These are phyloP conservation scores for Lonicera japonica DNA, from an alignment of 129 eudicot species.

Conservation along the genomic window DNA sequence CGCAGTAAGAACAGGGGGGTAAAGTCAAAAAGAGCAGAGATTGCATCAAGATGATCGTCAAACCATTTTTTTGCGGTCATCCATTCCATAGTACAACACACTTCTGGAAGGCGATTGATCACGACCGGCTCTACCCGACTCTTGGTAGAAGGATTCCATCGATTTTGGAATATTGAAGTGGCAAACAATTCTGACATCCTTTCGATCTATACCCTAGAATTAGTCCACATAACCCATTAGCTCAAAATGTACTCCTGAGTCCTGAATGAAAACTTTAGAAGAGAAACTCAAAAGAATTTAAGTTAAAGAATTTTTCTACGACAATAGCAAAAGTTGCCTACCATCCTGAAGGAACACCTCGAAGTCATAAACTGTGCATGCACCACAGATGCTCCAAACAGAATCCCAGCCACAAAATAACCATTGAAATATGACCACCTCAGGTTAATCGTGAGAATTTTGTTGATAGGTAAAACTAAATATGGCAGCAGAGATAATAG, in stretches of 20 bases:
- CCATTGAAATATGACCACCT: constrained; percentile 8
- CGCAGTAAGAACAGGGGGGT: neutral
- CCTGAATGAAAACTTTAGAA: no score
- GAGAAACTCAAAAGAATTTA: constrained; percentile 4
- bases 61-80: constrained; percentile 90
- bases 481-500: neutral
- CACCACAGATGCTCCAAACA: constrained; percentile 38
- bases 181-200: constrained; percentile 91
- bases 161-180: constrained; percentile 95
- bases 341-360: constrained; percentile 73
- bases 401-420: constrained; percentile 15
- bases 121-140: constrained; percentile 99
- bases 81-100: constrained; percentile 80
- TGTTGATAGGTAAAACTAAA: neutral
- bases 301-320: neutral
- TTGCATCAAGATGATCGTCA: constrained; percentile 11
- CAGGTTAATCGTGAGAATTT: constrained; percentile 11
- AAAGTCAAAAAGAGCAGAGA: neutral
- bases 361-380: constrained; percentile 20
- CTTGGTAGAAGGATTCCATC: constrained; percentile 95
- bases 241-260: neutral
- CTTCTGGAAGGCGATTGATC: constrained; percentile 83
- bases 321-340: constrained; percentile 30
- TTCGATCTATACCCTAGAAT: constrained; percentile 84
- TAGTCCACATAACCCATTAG: constrained; percentile 6